phyloP scores from a whole-genome alignment of 176 grass and related monocot genomes.

The Oryza brachyantha region DNA sequence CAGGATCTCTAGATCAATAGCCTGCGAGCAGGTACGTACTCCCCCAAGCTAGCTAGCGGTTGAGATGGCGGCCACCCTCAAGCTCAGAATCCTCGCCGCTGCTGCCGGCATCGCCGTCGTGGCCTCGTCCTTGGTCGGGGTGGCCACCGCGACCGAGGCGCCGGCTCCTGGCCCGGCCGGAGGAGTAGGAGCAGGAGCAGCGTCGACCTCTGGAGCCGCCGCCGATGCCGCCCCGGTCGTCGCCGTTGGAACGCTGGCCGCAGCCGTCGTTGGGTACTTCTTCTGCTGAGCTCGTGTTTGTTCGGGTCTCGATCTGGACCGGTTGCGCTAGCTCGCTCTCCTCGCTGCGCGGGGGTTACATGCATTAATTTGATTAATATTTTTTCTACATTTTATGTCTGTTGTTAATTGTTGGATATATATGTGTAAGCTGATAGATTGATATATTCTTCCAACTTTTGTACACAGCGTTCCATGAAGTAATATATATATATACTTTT shows the following conservation, averaged over 20 bases:
- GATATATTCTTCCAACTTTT: neutral
- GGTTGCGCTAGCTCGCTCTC: no score
- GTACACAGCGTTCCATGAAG: slow-evolving; percentile 10
- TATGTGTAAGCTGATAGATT: neutral
- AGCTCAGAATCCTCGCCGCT: slow-evolving; percentile 45
- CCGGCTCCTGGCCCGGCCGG: slow-evolving; percentile 12
- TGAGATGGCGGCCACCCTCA: slow-evolving; percentile 45
- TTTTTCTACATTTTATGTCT: neutral
- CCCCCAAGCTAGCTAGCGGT: slow-evolving; percentile 8
- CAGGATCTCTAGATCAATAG: neutral
- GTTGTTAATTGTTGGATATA: neutral
- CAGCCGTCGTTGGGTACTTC: slow-evolving; percentile 42
- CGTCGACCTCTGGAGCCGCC: slow-evolving; percentile 13
- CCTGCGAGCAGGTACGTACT: no score
- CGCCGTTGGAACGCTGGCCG: slow-evolving; percentile 11
- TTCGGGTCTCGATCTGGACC: neutral
- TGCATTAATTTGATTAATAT: neutral
- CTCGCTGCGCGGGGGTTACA: neutral
- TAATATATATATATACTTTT: slow-evolving; percentile 15
- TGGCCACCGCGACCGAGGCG: slow-evolving; percentile 20
- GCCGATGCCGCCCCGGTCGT: slow-evolving; percentile 6
- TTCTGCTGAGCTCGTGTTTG: slow-evolving; percentile 34
- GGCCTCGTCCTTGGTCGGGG: slow-evolving; percentile 22
- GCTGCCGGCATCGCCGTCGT: neutral
- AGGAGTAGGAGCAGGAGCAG: no score